These are phyloP conservation scores for Medicago lupulina DNA, from an alignment of 306 rosid genomes.

Conservation along the genomic window DNA sequence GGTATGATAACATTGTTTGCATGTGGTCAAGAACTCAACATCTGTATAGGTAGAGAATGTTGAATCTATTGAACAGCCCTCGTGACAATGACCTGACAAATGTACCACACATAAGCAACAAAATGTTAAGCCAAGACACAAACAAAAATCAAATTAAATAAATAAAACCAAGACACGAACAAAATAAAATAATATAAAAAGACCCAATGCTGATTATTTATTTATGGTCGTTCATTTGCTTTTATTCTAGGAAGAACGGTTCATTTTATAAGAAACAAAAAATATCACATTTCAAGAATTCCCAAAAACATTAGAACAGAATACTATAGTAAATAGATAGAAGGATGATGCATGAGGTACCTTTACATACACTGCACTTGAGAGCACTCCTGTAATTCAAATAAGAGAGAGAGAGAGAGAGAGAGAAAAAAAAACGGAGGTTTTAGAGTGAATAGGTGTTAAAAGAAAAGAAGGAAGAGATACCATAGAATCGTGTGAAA, in stretches of 20 bases:
- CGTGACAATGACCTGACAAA: slow-evolving; percentile 72
- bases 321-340: slow-evolving; percentile 10
- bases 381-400: slow-evolving; percentile 69
- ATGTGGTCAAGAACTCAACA: slow-evolving; percentile 55
- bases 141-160: neutral
- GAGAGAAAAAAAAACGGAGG: slow-evolving; percentile 25
- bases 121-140: slow-evolving; percentile 25
- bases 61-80: slow-evolving; percentile 61
- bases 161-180: neutral
- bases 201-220: neutral
- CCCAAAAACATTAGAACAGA: slow-evolving; percentile 5
- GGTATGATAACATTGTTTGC: slow-evolving; percentile 67
- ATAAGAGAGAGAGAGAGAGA: neutral
- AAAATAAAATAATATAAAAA: slow-evolving; percentile 12
- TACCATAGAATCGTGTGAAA: slow-evolving; percentile 1
- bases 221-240: neutral
- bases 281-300: neutral
- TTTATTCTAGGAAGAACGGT: slow-evolving; percentile 9
- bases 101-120: slow-evolving; percentile 43
- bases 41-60: slow-evolving; percentile 55
- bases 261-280: slow-evolving; percentile 29
- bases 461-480: slow-evolving; percentile 4
- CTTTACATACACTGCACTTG: slow-evolving; percentile 83
- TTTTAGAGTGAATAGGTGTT: slow-evolving; percentile 12
- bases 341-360: slow-evolving; percentile 48